phyloP scores from a whole-genome alignment of 2,329 filamentous ascomycete species.

The Fusarium sp. region DNA sequence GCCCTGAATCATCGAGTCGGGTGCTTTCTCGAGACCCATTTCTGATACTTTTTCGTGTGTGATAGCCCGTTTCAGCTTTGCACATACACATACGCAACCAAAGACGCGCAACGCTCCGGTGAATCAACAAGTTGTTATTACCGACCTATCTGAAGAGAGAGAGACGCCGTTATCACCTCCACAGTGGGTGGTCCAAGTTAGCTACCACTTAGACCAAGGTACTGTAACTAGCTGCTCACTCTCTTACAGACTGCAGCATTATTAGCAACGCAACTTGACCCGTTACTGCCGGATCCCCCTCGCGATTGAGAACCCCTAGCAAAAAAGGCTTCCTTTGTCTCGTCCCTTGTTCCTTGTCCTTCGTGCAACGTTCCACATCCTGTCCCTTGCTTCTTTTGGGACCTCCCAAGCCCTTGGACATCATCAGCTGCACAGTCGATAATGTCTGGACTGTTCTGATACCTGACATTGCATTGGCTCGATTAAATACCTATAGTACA shows the following conservation, averaged over 20 bases:
- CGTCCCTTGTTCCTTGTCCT: conserved; percentile 41
- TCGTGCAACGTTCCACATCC: conserved; percentile 36
- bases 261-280: background rate
- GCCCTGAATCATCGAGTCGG: conserved; percentile 23
- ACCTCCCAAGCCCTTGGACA: conserved; percentile 28
- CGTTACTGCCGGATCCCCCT: conserved; percentile 20
- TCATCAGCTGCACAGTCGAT: conserved; percentile 22
- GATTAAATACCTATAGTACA: conserved; percentile 3
- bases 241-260: background rate
- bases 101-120: conserved; percentile 23
- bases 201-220: background rate
- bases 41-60: conserved; percentile 25
- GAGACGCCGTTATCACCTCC: conserved; percentile 1
- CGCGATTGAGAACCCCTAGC: conserved; percentile 22
- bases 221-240: background rate
- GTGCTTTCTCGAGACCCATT: conserved; percentile 3
- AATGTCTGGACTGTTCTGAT: conserved; percentile 16
- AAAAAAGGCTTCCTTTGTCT: conserved; percentile 28
- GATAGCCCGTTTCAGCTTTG: conserved; percentile 40
- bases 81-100: conserved; percentile 19
- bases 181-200: background rate
- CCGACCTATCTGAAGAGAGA: background rate
- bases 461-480: conserved; percentile 26
- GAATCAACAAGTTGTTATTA: background rate
- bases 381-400: conserved; percentile 41